Evolutionary conservation across 257 asterid species (phyloP).

Genomic region (Ocimum tenuiflorum): DNA sequence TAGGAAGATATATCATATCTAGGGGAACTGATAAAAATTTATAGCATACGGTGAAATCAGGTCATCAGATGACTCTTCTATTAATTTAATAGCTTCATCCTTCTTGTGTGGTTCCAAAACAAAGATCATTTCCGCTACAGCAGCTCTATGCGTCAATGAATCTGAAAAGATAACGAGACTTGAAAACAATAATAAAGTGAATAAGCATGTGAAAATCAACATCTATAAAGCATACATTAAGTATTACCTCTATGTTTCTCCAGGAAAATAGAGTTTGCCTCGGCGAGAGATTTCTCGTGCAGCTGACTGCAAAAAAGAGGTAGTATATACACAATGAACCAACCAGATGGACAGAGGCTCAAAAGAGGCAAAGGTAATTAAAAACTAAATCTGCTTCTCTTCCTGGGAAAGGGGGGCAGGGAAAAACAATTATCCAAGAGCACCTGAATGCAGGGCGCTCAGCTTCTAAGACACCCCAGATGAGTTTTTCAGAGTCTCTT

Average conservation of each 20-base stretch:
- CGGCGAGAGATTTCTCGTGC: constrained; percentile 66
- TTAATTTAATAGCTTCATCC: constrained; percentile 59
- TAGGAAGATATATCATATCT: background rate
- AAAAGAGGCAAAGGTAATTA: background rate
- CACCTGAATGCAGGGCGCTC: constrained; percentile 74
- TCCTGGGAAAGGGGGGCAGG: background rate
- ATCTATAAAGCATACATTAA: constrained; percentile 15
- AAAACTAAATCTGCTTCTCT: background rate
- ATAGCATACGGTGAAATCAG: constrained; percentile 48
- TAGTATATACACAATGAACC: constrained; percentile 15
- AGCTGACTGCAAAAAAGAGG: constrained; percentile 50
- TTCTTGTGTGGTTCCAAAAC: constrained; percentile 76
- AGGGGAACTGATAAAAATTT: background rate
- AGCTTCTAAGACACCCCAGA: constrained; percentile 76
- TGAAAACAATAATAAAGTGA: background rate
- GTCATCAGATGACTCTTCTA: constrained; percentile 59
- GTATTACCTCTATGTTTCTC: constrained; percentile 65
- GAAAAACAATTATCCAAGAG: background rate
- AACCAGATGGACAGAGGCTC: background rate
- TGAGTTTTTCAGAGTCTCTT: constrained; percentile 64
- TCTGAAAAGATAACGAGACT: constrained; percentile 37
- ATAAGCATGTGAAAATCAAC: background rate
- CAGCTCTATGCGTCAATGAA: constrained; percentile 77
- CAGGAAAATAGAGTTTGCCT: constrained; percentile 68
- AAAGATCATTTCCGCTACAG: constrained; percentile 81